These are phyloP conservation scores for Dactylorhiza incarnata DNA, from an alignment of 106 monocot species.

Conservation along the genomic window DNA sequence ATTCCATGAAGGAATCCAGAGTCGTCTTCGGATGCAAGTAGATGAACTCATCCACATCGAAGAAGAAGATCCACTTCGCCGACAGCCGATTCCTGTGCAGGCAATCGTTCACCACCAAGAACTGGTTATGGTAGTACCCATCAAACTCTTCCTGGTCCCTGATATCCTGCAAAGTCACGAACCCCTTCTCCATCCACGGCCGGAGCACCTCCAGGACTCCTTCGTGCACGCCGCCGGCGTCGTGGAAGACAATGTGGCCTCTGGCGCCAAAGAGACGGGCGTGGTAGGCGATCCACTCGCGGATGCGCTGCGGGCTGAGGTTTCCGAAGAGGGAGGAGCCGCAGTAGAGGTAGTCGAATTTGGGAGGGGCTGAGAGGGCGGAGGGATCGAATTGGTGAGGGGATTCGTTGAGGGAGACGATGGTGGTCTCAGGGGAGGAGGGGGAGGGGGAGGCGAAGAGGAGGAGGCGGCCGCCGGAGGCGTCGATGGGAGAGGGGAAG, in stretches of 20 bases:
- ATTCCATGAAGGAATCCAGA: conserved; percentile 26
- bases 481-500: conserved; percentile 30
- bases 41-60: conserved; percentile 79
- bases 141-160: conserved; percentile 64
- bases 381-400: conserved; percentile 24
- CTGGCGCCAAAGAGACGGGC: conserved; percentile 37
- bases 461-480: conserved; percentile 38
- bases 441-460: conserved; percentile 26
- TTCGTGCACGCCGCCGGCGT: conserved; percentile 61
- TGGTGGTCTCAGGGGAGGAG: conserved; percentile 14
- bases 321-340: conserved; percentile 63
- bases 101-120: conserved; percentile 79
- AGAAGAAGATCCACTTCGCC: conserved; percentile 81
- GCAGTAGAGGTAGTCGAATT: conserved; percentile 70
- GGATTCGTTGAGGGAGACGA: conserved; percentile 39
- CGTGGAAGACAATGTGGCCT: conserved; percentile 66
- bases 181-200: conserved; percentile 62
- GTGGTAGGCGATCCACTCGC: conserved; percentile 83
- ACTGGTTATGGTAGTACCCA: conserved; percentile 90
- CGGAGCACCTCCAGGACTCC: conserved; percentile 52
- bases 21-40: conserved; percentile 28
- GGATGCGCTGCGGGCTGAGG: conserved; percentile 54
- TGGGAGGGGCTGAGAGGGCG: conserved; percentile 20
- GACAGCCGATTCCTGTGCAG: conserved; percentile 41
- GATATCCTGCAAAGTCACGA: conserved; percentile 56